Conservation (phyloP, 495 filamentous ascomycete species). For the Penicillium crystallinum region DNA sequence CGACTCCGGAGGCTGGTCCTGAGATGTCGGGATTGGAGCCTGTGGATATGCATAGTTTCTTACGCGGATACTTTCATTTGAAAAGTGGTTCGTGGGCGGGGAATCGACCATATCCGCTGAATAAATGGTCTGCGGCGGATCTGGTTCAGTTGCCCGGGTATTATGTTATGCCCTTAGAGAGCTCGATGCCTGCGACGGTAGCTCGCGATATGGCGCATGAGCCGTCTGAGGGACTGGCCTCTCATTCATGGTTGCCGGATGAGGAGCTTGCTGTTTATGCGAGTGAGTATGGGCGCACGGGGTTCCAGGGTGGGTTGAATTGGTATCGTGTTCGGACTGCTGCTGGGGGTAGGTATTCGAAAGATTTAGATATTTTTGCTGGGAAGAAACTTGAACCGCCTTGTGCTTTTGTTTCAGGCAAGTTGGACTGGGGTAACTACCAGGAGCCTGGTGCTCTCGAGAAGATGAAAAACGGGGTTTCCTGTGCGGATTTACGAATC, state of each 20-base stretch:
- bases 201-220: constrained; percentile 49
- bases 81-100: constrained; percentile 57
- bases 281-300: constrained; percentile 56
- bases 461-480: constrained; percentile 41
- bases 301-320: constrained; percentile 65
- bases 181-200: constrained; percentile 54
- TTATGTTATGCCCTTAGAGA: constrained; percentile 59
- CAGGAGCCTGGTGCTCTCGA: constrained; percentile 61
- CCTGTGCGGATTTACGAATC: constrained; percentile 48
- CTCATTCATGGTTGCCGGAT: constrained; percentile 48
- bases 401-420: constrained; percentile 53
- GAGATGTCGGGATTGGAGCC: constrained; percentile 52
- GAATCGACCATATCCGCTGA: constrained; percentile 50
- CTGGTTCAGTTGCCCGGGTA: constrained; percentile 58
- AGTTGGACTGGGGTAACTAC: constrained; percentile 61
- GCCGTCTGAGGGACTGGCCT: constrained; percentile 21
- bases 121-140: constrained; percentile 50
- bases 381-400: constrained; percentile 61
- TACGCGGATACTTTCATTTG: constrained; percentile 64
- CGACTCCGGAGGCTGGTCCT: constrained; percentile 45
- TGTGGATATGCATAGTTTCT: constrained; percentile 51
- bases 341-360: constrained; percentile 31
- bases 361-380: constrained; percentile 55
- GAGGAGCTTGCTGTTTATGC: constrained; percentile 57
- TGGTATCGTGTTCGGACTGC: constrained; percentile 62